Conservation (phyloP, 2,329 filamentous ascomycete genomes). For the Aspergillus caelatus region DNA sequence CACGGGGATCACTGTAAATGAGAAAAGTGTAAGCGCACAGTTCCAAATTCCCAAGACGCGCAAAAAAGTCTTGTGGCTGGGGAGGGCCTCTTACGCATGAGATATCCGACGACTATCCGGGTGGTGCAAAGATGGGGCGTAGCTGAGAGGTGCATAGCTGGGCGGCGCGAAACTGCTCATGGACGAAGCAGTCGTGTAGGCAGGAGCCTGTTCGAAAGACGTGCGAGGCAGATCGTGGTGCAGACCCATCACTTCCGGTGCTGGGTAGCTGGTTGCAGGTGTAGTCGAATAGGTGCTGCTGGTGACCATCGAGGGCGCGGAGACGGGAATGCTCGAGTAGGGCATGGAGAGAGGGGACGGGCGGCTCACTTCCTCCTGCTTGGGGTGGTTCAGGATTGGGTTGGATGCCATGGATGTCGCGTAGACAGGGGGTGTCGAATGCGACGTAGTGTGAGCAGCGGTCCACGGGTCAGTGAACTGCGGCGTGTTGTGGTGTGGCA, state of each 20-base stretch:
- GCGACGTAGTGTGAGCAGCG: constrained; percentile 59
- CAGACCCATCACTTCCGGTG: constrained; percentile 68
- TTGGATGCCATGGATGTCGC: constrained; percentile 64
- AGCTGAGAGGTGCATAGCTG: constrained; percentile 78
- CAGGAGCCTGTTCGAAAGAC: constrained; percentile 70
- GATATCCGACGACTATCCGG: constrained; percentile 71
- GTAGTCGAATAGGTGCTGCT: constrained; percentile 68
- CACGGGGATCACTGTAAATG: constrained; percentile 36
- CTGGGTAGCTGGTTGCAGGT: constrained; percentile 57
- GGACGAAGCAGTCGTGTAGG: constrained; percentile 69
- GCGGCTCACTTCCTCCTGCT: constrained; percentile 59
- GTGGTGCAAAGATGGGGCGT: constrained; percentile 64
- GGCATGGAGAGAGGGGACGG: constrained; percentile 68
- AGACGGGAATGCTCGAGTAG: constrained; percentile 72
- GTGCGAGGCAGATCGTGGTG: constrained; percentile 78
- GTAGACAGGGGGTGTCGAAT: constrained; percentile 64
- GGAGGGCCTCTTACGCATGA: constrained; percentile 71
- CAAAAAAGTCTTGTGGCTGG: background rate
- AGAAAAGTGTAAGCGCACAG: constrained; percentile 20
- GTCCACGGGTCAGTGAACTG: constrained; percentile 93
- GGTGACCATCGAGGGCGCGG: constrained; percentile 70
- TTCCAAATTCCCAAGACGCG: background rate
- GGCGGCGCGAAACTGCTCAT: constrained; percentile 69
- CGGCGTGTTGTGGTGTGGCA: constrained; percentile 62
- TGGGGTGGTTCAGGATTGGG: constrained; percentile 61